These are phyloP conservation scores for Cucurbita maxima DNA, from an alignment of 306 rosid species.

Conservation along the genomic window DNA sequence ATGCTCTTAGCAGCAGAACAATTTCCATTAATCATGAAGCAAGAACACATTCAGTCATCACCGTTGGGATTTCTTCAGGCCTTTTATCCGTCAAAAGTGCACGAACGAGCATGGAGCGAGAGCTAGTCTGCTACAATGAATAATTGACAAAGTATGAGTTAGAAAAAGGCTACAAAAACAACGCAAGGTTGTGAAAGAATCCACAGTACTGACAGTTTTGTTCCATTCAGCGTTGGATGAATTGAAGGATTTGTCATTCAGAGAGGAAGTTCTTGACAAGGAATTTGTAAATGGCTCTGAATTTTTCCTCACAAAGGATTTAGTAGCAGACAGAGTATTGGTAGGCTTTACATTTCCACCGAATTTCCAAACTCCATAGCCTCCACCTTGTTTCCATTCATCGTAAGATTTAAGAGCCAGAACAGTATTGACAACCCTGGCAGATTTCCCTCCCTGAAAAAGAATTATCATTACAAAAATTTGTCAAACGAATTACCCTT, in stretches of 20 bases:
- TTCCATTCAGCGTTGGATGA: slow-evolving; percentile 44
- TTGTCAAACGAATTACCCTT: neutral
- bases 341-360: slow-evolving; percentile 69
- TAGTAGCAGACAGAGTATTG: slow-evolving; percentile 25
- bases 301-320: slow-evolving; percentile 60
- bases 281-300: slow-evolving; percentile 79
- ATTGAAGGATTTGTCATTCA: slow-evolving; percentile 37
- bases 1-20: neutral
- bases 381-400: slow-evolving; percentile 82
- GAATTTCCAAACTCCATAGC: slow-evolving; percentile 72
- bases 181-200: neutral
- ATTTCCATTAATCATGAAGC: neutral
- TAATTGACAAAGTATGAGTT: neutral
- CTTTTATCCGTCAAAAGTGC: slow-evolving; percentile 60
- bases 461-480: slow-evolving; percentile 3
- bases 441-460: slow-evolving; percentile 76
- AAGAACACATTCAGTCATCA: slow-evolving; percentile 16
- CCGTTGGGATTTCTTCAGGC: slow-evolving; percentile 88
- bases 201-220: slow-evolving; percentile 70
- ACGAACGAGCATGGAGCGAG: slow-evolving; percentile 55
- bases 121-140: slow-evolving; percentile 34
- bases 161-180: neutral
- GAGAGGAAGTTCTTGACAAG: slow-evolving; percentile 52
- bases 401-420: slow-evolving; percentile 76
- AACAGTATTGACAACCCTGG: slow-evolving; percentile 59